These are phyloP conservation scores for Ascoidea asiatica DNA, from an alignment of 805 yeast genomes.

Conservation along the genomic window DNA sequence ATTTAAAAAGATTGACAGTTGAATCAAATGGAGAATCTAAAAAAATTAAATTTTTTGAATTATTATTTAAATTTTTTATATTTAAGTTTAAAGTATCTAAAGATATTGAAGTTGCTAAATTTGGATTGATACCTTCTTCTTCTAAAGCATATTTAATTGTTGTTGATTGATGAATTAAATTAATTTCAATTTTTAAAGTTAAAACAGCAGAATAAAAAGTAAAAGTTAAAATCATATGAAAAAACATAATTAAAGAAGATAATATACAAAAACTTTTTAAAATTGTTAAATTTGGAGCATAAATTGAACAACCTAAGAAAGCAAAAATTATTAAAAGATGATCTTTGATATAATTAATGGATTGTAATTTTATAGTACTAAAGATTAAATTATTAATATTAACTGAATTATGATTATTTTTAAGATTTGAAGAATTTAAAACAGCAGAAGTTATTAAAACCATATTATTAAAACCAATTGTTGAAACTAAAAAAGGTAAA, in stretches of 20 bases:
- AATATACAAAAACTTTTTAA: constrained; percentile 71
- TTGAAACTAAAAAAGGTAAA: constrained; percentile 82
- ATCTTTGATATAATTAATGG: constrained; percentile 43
- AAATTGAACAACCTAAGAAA: constrained; percentile 49
- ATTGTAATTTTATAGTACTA: constrained; percentile 22
- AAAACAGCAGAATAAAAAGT: constrained; percentile 78
- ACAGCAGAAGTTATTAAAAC: constrained; percentile 55
- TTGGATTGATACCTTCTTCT: constrained; percentile 79
- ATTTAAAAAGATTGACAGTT: constrained; percentile 40
- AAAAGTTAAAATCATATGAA: constrained; percentile 59
- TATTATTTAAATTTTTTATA: constrained; percentile 12
- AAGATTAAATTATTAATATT: constrained; percentile 18
- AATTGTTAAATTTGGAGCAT: constrained; percentile 57
- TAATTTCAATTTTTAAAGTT: constrained; percentile 80
- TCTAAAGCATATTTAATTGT: constrained; percentile 68
- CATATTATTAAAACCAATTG: constrained; percentile 84
- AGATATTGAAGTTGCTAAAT: constrained; percentile 63
- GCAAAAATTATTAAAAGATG: constrained; percentile 61
- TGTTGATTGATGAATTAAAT: constrained; percentile 70
- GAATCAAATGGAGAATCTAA: constrained; percentile 23
- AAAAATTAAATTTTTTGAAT: constrained; percentile 15
- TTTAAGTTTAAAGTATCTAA: neutral
- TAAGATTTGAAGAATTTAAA: constrained; percentile 25
- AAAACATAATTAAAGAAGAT: constrained; percentile 52
- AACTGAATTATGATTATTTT: constrained; percentile 15